phyloP scores from a whole-genome alignment of 1,284 basidiomycete genomes.

The Sanghuangporus sanghuang region DNA sequence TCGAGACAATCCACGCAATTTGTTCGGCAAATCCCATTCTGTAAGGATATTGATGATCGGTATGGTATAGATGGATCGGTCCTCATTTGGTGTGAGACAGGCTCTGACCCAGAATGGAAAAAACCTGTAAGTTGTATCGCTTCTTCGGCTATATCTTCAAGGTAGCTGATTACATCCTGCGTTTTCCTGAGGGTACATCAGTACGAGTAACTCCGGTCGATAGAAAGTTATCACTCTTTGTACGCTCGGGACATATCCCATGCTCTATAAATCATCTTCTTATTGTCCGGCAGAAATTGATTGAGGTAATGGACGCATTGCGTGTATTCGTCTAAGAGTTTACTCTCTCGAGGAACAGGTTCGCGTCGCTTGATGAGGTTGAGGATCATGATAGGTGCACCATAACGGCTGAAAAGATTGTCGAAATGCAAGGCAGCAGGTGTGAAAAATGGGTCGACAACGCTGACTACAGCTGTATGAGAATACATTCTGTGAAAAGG shows the following conservation, averaged over 20 bases:
- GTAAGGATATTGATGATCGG: slow-evolving; percentile 72
- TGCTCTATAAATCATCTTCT: slow-evolving; percentile 87
- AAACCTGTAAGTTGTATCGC: slow-evolving; percentile 89
- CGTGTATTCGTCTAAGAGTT: slow-evolving; percentile 87
- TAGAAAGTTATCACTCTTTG: slow-evolving; percentile 56
- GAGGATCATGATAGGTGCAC: slow-evolving; percentile 87
- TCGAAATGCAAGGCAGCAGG: slow-evolving; percentile 95
- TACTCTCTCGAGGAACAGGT: slow-evolving; percentile 86
- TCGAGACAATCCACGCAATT: slow-evolving; percentile 98
- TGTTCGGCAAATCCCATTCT: slow-evolving; percentile 86
- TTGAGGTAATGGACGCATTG: slow-evolving; percentile 93
- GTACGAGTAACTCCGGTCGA: not conserved
- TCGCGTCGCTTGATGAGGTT: slow-evolving; percentile 91
- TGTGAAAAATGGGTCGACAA: slow-evolving; percentile 94
- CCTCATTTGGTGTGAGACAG: slow-evolving; percentile 61
- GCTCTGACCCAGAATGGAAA: slow-evolving; percentile 86
- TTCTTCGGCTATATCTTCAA: slow-evolving; percentile 95
- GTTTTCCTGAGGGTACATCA: slow-evolving; percentile 62
- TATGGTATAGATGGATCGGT: slow-evolving; percentile 46
- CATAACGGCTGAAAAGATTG: slow-evolving; percentile 87
- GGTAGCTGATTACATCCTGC: slow-evolving; percentile 92
- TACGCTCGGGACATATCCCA: slow-evolving; percentile 97
- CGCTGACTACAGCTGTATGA: slow-evolving; percentile 56
- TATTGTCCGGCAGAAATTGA: slow-evolving; percentile 85
- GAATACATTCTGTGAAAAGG: slow-evolving; percentile 5